Conservation (phyloP, 1,284 basidiomycete genomes). For the Porogramme epimiltina region DNA sequence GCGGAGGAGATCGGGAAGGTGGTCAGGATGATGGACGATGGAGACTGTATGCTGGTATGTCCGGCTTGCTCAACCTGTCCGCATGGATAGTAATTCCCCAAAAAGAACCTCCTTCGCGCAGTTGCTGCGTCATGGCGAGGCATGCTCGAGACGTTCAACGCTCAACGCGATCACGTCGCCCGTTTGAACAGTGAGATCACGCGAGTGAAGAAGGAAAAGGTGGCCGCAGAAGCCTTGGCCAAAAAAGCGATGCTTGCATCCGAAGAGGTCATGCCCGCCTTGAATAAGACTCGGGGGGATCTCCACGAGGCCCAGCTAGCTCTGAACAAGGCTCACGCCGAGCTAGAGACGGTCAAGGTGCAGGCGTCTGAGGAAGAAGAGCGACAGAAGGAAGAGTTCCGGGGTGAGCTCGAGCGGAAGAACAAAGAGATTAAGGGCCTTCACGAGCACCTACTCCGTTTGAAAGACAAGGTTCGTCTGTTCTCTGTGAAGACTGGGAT, state of each 20-base stretch:
- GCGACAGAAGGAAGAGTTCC: neutral
- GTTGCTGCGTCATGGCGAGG: conserved; percentile 14
- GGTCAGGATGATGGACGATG: conserved; percentile 6
- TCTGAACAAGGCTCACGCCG: neutral
- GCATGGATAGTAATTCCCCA: neutral
- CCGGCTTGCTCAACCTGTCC: too few species aligned
- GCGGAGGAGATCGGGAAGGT: conserved; percentile 16
- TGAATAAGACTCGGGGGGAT: conserved; percentile 2
- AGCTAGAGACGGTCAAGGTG: neutral
- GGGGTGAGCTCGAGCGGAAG: conserved; percentile 7
- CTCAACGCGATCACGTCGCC: neutral
- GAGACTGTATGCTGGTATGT: conserved; percentile 16
- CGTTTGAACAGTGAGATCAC: neutral
- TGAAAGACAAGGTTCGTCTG: conserved; percentile 16
- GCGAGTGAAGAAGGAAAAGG: neutral
- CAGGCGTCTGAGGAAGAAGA: neutral
- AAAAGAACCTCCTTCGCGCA: conserved; percentile 12
- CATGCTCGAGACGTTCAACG: conserved; percentile 11
- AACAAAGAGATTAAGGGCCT: conserved; percentile 3
- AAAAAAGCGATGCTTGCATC: conserved; percentile 1
- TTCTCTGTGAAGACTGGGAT: neutral
- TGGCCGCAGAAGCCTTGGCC: too few species aligned
- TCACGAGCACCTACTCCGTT: conserved; percentile 3
- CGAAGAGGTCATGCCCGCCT: conserved; percentile 1
- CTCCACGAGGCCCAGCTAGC: conserved; percentile 1